Conservation (phyloP, 2,329 filamentous ascomycete species). For the Drechslera avenae region DNA sequence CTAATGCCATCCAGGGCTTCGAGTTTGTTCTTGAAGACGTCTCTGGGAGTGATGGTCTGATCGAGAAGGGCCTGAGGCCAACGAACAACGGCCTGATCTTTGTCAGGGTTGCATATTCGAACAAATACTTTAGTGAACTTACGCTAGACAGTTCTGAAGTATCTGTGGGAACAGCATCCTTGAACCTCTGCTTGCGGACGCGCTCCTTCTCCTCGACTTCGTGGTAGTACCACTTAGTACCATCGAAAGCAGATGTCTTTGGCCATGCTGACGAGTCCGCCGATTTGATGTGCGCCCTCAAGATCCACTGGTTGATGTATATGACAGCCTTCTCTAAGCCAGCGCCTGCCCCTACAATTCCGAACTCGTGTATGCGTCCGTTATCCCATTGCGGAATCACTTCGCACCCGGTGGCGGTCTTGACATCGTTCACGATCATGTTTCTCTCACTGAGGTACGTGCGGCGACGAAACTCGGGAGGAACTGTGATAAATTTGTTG, state of each 20-base stretch:
- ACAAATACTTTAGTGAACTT: background rate
- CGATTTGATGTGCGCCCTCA: slow-evolving; percentile 24
- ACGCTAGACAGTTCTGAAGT: slow-evolving; percentile 13
- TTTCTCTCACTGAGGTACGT: slow-evolving; percentile 21
- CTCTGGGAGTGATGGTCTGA: slow-evolving; percentile 24
- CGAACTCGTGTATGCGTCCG: slow-evolving; percentile 26
- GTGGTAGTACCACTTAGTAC: slow-evolving; percentile 31
- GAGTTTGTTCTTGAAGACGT: slow-evolving; percentile 36
- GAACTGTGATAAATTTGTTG: slow-evolving; percentile 26
- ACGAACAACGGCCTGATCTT: background rate
- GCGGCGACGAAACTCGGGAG: slow-evolving; percentile 24
- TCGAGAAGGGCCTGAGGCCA: slow-evolving; percentile 33
- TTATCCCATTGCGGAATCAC: slow-evolving; percentile 22
- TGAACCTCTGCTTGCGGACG: slow-evolving; percentile 29
- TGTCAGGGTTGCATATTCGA: background rate
- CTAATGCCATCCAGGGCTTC: slow-evolving; percentile 37
- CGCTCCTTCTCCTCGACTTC: slow-evolving; percentile 21
- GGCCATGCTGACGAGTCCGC: slow-evolving; percentile 34
- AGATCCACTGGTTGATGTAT: slow-evolving; percentile 39
- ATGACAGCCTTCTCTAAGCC: slow-evolving; percentile 25
- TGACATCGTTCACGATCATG: slow-evolving; percentile 18
- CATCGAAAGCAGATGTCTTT: slow-evolving; percentile 31
- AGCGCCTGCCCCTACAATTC: slow-evolving; percentile 28
- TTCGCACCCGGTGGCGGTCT: slow-evolving; percentile 25
- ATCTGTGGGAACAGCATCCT: slow-evolving; percentile 19